Conservation (phyloP, 768 basidiomycete genomes). For the Kwoniella newhampshirensis region DNA sequence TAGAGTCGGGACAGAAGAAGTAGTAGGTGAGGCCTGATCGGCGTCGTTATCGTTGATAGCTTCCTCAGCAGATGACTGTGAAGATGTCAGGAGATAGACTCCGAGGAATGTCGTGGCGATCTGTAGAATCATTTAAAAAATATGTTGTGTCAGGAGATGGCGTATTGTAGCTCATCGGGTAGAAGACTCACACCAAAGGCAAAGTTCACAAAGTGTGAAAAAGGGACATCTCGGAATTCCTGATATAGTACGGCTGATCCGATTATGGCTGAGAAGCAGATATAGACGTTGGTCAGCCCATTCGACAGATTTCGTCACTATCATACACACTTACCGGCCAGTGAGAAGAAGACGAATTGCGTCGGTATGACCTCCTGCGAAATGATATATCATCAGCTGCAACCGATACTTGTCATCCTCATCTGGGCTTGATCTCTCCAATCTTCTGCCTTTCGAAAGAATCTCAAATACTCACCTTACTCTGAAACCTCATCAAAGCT, state of each 20-base stretch:
- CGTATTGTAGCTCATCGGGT: background rate
- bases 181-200: slow-evolving; percentile 42
- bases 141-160: too few relatives aligned
- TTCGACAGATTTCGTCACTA: too few relatives aligned
- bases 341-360: slow-evolving; percentile 91
- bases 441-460: too few relatives aligned
- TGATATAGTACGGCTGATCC: slow-evolving; percentile 92
- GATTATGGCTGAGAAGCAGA: slow-evolving; percentile 66
- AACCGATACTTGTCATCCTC: too few relatives aligned
- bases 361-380: slow-evolving; percentile 81
- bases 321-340: slow-evolving; percentile 62
- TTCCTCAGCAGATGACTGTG: slow-evolving; percentile 5
- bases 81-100: slow-evolving; percentile 74
- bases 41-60: slow-evolving; percentile 1
- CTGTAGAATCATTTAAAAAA: slow-evolving; percentile 17
- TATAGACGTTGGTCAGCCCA: too few relatives aligned
- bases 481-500: slow-evolving; percentile 88
- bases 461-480: slow-evolving; percentile 63
- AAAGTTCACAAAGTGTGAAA: slow-evolving; percentile 53
- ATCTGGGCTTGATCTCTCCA: too few relatives aligned
- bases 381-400: background rate
- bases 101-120: slow-evolving; percentile 79
- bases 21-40: background rate
- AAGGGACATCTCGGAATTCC: slow-evolving; percentile 79
- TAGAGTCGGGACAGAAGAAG: slow-evolving; percentile 5